These are phyloP conservation scores for Hippophae gyantsensis DNA, from an alignment of 306 rosid species.

Conservation along the genomic window DNA sequence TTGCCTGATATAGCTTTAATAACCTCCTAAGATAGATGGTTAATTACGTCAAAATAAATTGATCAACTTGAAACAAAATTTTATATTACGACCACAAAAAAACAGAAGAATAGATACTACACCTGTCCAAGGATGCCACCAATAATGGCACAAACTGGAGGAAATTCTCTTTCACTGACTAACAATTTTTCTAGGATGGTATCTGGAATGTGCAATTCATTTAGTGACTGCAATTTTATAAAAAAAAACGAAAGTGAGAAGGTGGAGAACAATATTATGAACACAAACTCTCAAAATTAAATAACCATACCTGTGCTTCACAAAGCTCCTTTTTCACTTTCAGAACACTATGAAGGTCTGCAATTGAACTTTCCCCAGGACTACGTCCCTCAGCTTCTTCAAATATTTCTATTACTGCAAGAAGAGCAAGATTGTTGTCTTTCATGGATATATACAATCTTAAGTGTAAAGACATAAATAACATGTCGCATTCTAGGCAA, in stretches of 20 bases:
- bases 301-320: constrained; percentile 46
- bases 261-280: neutral
- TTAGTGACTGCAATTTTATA: constrained; percentile 48
- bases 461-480: neutral
- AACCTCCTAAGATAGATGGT: constrained; percentile 55
- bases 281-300: neutral
- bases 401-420: constrained; percentile 65
- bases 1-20: constrained; percentile 89
- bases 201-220: constrained; percentile 62
- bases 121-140: constrained; percentile 99
- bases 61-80: neutral
- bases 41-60: constrained; percentile 2
- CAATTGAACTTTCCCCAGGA: constrained; percentile 50
- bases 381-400: constrained; percentile 65
- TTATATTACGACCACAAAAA: too few species aligned
- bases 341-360: constrained; percentile 61
- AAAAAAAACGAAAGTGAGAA: constrained; percentile 15
- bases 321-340: constrained; percentile 68
- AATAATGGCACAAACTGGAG: constrained; percentile 89
- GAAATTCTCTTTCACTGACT: constrained; percentile 51
- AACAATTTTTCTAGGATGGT: constrained; percentile 64
- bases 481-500: too few species aligned
- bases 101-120: constrained; percentile 2
- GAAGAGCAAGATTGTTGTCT: constrained; percentile 2
- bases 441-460: neutral